Conservation (phyloP, 192 early-diverging fungal genomes). For the Nowakowskiella sp. region DNA sequence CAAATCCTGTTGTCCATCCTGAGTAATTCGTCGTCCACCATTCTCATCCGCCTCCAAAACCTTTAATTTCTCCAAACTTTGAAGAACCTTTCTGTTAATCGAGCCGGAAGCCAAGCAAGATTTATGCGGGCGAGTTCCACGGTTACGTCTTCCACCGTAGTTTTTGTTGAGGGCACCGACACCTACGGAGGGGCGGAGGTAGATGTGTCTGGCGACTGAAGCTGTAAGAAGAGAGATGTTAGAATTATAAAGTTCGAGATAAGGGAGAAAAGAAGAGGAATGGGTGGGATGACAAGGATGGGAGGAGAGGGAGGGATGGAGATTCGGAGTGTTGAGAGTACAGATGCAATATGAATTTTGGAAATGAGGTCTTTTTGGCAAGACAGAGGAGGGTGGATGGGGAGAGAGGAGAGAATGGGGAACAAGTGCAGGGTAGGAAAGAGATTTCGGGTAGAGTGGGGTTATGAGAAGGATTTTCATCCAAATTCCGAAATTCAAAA, state of each 20-base stretch:
- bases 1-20: slow-evolving; percentile 95
- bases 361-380: too few relatives aligned
- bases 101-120: slow-evolving; percentile 80
- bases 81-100: slow-evolving; percentile 90
- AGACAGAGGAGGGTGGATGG: too few relatives aligned
- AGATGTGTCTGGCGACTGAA: slow-evolving; percentile 97
- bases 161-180: slow-evolving; percentile 90
- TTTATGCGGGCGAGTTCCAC: slow-evolving; percentile 91
- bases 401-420: too few relatives aligned
- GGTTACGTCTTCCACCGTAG: slow-evolving; percentile 87
- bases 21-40: slow-evolving; percentile 91
- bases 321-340: too few relatives aligned
- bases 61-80: slow-evolving; percentile 98
- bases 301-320: too few relatives aligned
- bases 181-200: slow-evolving; percentile 90
- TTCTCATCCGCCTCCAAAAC: slow-evolving; percentile 86
- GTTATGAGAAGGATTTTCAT: neutral
- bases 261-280: neutral
- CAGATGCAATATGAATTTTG: too few relatives aligned
- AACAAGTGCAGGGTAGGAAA: too few relatives aligned
- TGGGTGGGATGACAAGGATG: too few relatives aligned
- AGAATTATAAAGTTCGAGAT: neutral
- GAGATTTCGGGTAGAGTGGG: too few relatives aligned
- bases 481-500: slow-evolving; percentile 1
- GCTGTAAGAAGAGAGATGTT: slow-evolving; percentile 8